Evolutionary conservation across 371 early-diverging fungal genomes (phyloP), one percentile per base, ranked within the genome.

Genomic region (Catenaria anguillulae): DNA sequence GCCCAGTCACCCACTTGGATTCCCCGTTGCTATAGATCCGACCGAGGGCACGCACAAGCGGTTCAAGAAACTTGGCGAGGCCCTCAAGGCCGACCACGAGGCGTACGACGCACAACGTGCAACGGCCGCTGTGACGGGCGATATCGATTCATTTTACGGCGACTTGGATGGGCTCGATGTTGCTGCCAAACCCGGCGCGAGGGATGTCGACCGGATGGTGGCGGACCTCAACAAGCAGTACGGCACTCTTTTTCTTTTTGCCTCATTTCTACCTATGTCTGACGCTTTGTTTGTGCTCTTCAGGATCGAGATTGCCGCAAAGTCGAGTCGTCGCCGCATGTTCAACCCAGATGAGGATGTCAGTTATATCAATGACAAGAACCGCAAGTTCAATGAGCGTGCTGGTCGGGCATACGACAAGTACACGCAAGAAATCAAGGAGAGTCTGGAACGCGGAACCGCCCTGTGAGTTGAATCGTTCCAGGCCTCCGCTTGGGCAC

Each of bases 311-410:
- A 76, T 76, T 40, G 80, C 90, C 35, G 75, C 77, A 34, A 82
- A 82, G 50, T 83, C 83, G 66, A 85, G 85, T n/a, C 79, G 82
- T 58, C 78, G 85, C 65, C 80, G 85, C 64, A 81, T 86, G 52
- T 71, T 77, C 62, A 77, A 83, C 64, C 84, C 84, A 40, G 86
- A 83, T 55, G 94, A 88, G 33, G 91, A 90, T 62, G 88, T 97
- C 63, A 89, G 92, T 24, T 94, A 90, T 73, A 95, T 97, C 77
- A 95, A 95, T 69, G 93, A 95, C 62, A 80, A 89, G 73, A 97
- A 97, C 71, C 87, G 85, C 65, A 79, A 85, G 29, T 97, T 95
- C 76, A 95, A 95, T 83, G 85, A 88, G 66, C 93, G 93, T 80
- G 87, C 94, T 73, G 73, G 89, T 46, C 75, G 96, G 34, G 87